phyloP scores from a whole-genome alignment of 768 basidiomycete genomes.

The Coprinopsis sp. region DNA sequence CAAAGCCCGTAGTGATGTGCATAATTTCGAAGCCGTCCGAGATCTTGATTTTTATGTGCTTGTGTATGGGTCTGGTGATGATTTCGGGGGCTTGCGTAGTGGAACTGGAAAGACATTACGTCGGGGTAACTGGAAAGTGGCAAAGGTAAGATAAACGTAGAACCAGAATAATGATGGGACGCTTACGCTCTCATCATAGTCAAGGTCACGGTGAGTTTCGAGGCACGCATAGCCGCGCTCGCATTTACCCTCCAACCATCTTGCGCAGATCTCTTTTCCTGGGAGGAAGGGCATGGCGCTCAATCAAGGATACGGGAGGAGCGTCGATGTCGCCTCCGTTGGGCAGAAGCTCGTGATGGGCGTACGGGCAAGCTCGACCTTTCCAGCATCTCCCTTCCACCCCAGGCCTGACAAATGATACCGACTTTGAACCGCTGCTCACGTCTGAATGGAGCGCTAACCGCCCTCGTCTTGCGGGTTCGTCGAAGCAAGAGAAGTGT shows the following conservation, averaged over 20 bases:
- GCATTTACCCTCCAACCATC: slow-evolving; percentile 15
- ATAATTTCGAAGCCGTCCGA: slow-evolving; percentile 60
- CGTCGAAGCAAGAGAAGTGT: background rate
- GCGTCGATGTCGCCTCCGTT: background rate
- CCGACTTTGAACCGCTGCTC: background rate
- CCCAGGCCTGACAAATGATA: too few relatives aligned
- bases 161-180: background rate
- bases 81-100: background rate
- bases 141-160: background rate
- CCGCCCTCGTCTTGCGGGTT: background rate
- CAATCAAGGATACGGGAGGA: background rate
- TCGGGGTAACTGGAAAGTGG: slow-evolving; percentile 1
- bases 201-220: slow-evolving; percentile 28
- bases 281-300: background rate
- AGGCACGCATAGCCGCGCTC: slow-evolving; percentile 22
- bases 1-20: slow-evolving; percentile 56
- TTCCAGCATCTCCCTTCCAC: slow-evolving; percentile 6
- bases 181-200: slow-evolving; percentile 27
- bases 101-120: slow-evolving; percentile 4
- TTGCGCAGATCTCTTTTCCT: background rate
- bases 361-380: background rate
- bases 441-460: background rate
- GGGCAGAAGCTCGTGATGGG: background rate
- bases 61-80: slow-evolving; percentile 22
- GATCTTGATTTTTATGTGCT: slow-evolving; percentile 53